Conservation (phyloP, 352 stramenopile genomes). For the Phytophthora ohioensis region DNA sequence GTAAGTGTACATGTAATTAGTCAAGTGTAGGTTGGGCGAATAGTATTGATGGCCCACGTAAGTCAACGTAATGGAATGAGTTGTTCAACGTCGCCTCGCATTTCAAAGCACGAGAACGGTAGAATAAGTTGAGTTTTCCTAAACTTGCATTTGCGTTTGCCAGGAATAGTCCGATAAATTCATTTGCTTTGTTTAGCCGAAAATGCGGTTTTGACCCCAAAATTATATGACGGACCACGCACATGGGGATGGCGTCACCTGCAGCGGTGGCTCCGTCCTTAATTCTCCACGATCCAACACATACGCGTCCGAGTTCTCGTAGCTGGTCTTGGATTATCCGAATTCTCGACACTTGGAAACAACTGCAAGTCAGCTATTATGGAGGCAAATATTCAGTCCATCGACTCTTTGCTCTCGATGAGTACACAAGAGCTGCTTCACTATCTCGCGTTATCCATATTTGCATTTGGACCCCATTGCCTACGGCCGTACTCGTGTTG, state of each 20-base stretch:
- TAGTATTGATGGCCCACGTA: too few relatives aligned
- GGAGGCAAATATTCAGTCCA: slow-evolving; percentile 37
- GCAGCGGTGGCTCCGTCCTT: not conserved
- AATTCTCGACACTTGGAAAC: slow-evolving; percentile 7
- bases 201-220: too few relatives aligned
- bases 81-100: too few relatives aligned
- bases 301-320: not conserved
- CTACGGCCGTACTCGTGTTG: slow-evolving; percentile 18
- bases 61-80: too few relatives aligned
- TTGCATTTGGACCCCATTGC: slow-evolving; percentile 18
- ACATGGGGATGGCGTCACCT: not conserved
- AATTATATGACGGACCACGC: too few relatives aligned
- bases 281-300: not conserved
- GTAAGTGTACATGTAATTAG: slow-evolving; percentile 12
- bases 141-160: too few relatives aligned
- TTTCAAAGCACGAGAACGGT: too few relatives aligned
- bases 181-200: too few relatives aligned
- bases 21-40: too few relatives aligned
- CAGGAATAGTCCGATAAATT: too few relatives aligned
- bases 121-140: too few relatives aligned
- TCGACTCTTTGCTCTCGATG: slow-evolving; percentile 27
- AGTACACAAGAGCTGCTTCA: slow-evolving; percentile 12
- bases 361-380: slow-evolving; percentile 30
- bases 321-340: not conserved
- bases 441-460: not conserved